These are phyloP conservation scores for Vaccinium darrowii DNA, from an alignment of 148 eudicot genomes.

Conservation along the genomic window DNA sequence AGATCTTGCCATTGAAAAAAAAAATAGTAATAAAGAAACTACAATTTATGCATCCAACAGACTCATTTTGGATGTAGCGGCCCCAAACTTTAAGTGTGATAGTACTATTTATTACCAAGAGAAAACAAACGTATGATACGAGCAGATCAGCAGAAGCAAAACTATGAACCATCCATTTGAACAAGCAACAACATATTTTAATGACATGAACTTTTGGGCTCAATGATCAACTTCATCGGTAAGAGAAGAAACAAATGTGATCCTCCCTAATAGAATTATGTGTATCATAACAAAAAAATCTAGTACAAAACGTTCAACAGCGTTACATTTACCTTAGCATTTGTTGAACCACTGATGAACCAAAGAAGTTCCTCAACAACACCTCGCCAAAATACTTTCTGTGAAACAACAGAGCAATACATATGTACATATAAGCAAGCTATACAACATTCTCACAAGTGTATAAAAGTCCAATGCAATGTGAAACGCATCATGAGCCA, in stretches of 20 bases:
- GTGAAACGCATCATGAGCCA: neutral
- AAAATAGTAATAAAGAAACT: neutral
- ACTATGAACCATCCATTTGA: neutral
- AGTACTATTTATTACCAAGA: neutral
- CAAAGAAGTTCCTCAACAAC: conserved; percentile 93
- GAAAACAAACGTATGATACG: neutral
- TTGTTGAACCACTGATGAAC: conserved; percentile 98
- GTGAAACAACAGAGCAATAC: conserved; percentile 12
- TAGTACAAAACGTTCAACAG: neutral
- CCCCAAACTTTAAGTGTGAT: neutral
- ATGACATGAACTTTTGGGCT: neutral
- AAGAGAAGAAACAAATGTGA: neutral
- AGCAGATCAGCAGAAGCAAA: neutral
- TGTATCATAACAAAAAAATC: neutral
- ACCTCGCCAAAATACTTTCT: conserved; percentile 98
- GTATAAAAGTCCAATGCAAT: neutral
- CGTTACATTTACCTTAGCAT: conserved; percentile 68
- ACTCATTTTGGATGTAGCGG: neutral
- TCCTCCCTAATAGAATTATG: neutral
- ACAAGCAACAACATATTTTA: neutral
- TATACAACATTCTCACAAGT: neutral
- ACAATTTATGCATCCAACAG: neutral
- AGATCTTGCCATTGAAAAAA: neutral
- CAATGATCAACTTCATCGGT: neutral
- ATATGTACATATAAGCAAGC: conserved; percentile 16